Evolutionary conservation across 1,139 yeast genomes (phyloP), one percentile per base, ranked within the genome.

Genomic region (Hyphopichia wangnamkhiaoensis): DNA sequence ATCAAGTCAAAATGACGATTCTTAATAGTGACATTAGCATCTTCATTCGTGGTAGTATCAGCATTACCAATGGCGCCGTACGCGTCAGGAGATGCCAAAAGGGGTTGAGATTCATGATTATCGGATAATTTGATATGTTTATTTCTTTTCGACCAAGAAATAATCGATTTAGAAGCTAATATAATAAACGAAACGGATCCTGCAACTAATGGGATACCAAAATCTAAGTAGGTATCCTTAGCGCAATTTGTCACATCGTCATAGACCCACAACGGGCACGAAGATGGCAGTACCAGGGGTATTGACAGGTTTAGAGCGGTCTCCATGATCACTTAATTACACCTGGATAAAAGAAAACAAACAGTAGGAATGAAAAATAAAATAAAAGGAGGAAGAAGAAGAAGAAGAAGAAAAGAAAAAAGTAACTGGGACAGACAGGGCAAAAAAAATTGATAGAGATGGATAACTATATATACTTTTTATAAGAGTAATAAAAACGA

Each of bases 1-100:
- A 65, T 51, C 37, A 79, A 61, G 53, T 78, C 80, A 50, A 79
- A 79, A 52, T 79, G 84, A 38, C 72, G 71, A 24, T 69, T 68
- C 36, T 76, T 67, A 25, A 74, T 46, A 2, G 60, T 48, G 23
- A 52, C 46, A 21, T 33, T 37, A 19, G 43, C 37, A 6, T 50
- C 45, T 25, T 41, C 38, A 7, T 41, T 19, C 2, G 36, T 32
- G 25, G 35, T 33, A 23, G 39, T 43, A 15, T 40, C 44, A 13
- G 45, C 49, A 19, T 45, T 23, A 16, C 41, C 45, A 13, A 53
- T 47, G 21, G 65, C 49, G 33, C 68, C 74, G 46, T 67, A 71
- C 23, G 54, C 69, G 47, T 58, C 65, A 8, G 54, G 39, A 23
- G 50, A 37, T 14, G 68, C 65, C 44, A 68, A 50, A 21, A 68